Base-by-base conservation (phyloP, 106 monocot species). In the Ottelia alismoides region DNA sequence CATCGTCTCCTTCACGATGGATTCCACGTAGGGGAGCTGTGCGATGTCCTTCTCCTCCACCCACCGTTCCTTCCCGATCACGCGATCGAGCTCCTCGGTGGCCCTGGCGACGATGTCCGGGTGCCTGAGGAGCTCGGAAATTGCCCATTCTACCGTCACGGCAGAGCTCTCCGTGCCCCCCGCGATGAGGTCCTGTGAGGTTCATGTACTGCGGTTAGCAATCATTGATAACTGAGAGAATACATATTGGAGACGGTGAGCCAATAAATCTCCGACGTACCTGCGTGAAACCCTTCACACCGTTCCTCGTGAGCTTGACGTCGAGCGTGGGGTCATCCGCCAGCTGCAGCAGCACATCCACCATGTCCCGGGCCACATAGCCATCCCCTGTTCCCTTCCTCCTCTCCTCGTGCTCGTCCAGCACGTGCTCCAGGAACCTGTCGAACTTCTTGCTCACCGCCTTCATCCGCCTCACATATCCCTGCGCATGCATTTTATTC, bases 381-480 rank as follows among this genome's bases (percentile, higher is more conserved):
- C n/a, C n/a, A 2, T 49, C 55, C 9, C 70, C 70, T 19, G 64
- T 69, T 7, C 20, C 20, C 9, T 9, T 10, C 21, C 73, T 65
- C 52, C 75, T 68, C 43, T 68, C 50, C 25, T 78, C 73, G 73
- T 91, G 91, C 59, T 85, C 91, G 19, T 85, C 84, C 30, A 91
- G 22, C 3, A 91, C 78, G 51, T 73, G 70, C 45, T 91, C 91
- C 32, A 91, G 53, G 58, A 91, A 91, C 30, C 47, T 22, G 40
- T 91, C 77, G 17, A 91, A 70, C 63, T 73, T 91, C 70, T 70
- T 58, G 58, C 71, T 60, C 26, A 91, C 2, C 11, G 9, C 51
- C 72, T 85, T 84, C 91, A 91, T 91, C 66, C 91, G 52, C 60
- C 35, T 74, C 4, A 85, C 26, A 43, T 85, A 85, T 27, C 92